A percentile compares a stretch with the other conserved stretches of the same genome.
These are phyloP conservation scores for Xylaria curta DNA, from an alignment of 495 filamentous ascomycete genomes.

Conservation along the genomic window DNA sequence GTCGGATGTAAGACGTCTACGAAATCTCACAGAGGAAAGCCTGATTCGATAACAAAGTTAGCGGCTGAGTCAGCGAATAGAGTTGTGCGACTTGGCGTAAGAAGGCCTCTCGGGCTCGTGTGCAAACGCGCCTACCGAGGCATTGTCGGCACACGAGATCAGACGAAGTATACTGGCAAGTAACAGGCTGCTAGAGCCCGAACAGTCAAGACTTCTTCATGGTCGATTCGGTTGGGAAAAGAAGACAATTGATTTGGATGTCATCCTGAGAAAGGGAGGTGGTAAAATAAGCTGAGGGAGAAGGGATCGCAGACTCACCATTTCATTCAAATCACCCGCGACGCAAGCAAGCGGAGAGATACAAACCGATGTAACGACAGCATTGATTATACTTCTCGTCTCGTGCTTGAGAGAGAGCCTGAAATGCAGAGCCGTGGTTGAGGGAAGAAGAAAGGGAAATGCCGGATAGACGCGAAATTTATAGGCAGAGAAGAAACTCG, in stretches of 20 bases:
- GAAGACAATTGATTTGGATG: conserved; percentile 77
- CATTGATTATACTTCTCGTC: not conserved
- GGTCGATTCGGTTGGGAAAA: conserved; percentile 94
- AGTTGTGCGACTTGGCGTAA: not conserved
- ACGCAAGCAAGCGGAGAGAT: not conserved
- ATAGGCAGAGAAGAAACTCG: conserved; percentile 4
- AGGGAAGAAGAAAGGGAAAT: not conserved
- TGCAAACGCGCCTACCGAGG: conserved; percentile 1
- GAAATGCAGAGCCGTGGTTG: not conserved
- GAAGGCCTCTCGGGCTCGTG: conserved; percentile 10
- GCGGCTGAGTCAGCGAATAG: not conserved
- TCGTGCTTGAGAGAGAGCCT: not conserved
- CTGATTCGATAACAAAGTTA: conserved; percentile 7
- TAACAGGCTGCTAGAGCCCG: conserved; percentile 82
- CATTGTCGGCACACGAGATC: conserved; percentile 47
- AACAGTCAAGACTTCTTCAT: conserved; percentile 79
- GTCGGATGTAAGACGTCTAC: not conserved
- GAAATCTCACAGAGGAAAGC: not conserved
- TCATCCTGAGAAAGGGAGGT: conserved; percentile 73
- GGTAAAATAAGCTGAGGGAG: conserved; percentile 29
- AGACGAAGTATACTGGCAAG: conserved; percentile 99
- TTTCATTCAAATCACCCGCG: conserved; percentile 1
- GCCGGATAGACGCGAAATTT: not conserved
- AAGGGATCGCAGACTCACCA: conserved; percentile 6
- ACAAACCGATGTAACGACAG: not conserved